phyloP scores from a whole-genome alignment of 305 asterid genomes.

The Lippia alba region DNA sequence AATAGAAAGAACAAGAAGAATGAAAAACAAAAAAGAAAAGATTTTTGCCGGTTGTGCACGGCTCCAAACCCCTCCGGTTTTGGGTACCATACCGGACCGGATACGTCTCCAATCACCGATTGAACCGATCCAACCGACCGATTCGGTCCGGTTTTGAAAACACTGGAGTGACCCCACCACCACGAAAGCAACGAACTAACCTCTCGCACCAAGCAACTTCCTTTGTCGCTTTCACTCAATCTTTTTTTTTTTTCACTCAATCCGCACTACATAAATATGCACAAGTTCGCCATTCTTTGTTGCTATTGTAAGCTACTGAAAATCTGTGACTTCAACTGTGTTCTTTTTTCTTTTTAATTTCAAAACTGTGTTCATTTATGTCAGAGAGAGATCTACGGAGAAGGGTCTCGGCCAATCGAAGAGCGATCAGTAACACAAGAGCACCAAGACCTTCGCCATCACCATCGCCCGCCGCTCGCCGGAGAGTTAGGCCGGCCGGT shows the following conservation, averaged over 20 bases:
- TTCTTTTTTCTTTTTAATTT: no score
- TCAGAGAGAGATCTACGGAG: constrained; percentile 39
- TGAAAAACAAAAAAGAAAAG: no score
- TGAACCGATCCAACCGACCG: no score
- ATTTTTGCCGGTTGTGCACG: no score
- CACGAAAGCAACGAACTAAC: neutral
- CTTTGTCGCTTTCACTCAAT: constrained; percentile 31
- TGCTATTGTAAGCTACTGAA: neutral
- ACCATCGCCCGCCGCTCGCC: constrained; percentile 26
- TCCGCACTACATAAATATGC: constrained; percentile 11
- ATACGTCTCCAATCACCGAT: no score
- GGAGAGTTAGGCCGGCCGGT: constrained; percentile 33
- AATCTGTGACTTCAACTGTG: neutral
- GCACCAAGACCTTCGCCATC: constrained; percentile 31
- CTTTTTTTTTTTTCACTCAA: constrained; percentile 17
- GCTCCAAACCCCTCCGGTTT: no score
- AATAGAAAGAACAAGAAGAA: no score
- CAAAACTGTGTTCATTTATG: constrained; percentile 34
- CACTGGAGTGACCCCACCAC: no score
- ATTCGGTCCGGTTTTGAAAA: no score
- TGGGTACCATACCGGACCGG: no score
- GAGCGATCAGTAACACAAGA: constrained; percentile 33
- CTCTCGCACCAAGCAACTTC: constrained; percentile 36
- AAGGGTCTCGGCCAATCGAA: constrained; percentile 54
- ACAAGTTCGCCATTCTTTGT: neutral